Percentiles rank a stretch among this genome's conserved stretches.
Conservation (phyloP, 2,329 filamentous ascomycete species). For the Cytospora piceicola region DNA sequence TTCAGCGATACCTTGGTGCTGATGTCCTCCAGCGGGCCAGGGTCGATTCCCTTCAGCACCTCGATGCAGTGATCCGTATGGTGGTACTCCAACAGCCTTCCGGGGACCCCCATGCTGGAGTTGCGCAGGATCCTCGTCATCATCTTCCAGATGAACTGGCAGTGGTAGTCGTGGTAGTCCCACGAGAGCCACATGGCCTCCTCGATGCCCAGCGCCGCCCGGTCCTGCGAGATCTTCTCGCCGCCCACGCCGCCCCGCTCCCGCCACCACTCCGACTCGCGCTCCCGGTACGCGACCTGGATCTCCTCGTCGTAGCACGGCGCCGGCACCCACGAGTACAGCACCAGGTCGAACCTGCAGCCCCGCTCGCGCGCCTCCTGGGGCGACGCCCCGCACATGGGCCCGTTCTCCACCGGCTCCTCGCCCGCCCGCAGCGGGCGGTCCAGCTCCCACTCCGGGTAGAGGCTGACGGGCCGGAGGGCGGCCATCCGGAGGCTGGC, state of each 20-base stretch:
- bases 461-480: not conserved
- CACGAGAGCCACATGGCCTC: not conserved
- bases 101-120: not conserved
- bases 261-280: slow-evolving; percentile 3
- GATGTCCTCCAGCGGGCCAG: not conserved
- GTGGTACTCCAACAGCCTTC: not conserved
- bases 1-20: not conserved
- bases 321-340: slow-evolving; percentile 35
- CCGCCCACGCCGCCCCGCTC: not conserved
- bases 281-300: not conserved
- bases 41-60: not conserved
- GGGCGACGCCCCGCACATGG: slow-evolving; percentile 31
- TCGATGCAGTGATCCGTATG: not conserved
- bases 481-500: not conserved
- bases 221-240: slow-evolving; percentile 1
- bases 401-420: not conserved
- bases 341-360: slow-evolving; percentile 36
- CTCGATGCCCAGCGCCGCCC: slow-evolving; percentile 1
- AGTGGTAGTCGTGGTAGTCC: not conserved
- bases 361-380: slow-evolving; percentile 29
- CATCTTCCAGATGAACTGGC: slow-evolving; percentile 1
- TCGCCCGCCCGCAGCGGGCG: not conserved
- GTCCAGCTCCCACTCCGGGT: not conserved
- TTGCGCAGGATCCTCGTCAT: not conserved
- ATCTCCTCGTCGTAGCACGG: slow-evolving; percentile 31